Evolutionary conservation across 352 stramenopile genomes (phyloP).

Genomic region (Phytophthora brassicae): DNA sequence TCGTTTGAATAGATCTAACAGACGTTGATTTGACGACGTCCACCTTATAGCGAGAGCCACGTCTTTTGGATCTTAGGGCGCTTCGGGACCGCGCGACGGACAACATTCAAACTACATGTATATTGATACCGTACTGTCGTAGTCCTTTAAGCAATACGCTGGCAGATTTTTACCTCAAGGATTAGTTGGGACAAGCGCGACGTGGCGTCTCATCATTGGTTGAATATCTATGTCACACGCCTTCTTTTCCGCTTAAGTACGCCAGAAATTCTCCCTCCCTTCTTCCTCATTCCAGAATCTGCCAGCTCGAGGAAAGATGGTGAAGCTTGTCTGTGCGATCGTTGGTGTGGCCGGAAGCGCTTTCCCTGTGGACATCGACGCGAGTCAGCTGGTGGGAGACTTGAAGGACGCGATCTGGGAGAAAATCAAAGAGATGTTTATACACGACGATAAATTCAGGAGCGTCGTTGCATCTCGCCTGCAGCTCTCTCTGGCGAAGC

Average conservation of each 20-base stretch:
- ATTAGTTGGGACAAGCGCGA: neutral
- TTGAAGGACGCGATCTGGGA: neutral
- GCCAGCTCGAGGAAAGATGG: neutral
- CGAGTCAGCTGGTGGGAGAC: neutral
- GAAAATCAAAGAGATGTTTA: neutral
- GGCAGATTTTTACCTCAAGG: slow-evolving; percentile 2
- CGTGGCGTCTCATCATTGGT: slow-evolving; percentile 4
- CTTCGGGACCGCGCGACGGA: slow-evolving; percentile 2
- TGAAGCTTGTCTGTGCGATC: neutral
- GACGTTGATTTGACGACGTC: slow-evolving; percentile 2
- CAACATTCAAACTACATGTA: neutral
- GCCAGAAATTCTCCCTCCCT: too few relatives aligned
- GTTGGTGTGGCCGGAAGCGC: neutral
- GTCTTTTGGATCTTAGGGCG: slow-evolving; percentile 9
- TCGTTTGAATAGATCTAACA: too few relatives aligned
- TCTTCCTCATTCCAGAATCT: neutral
- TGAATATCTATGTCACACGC: too few relatives aligned
- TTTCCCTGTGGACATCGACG: neutral
- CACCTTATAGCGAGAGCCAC: slow-evolving; percentile 1
- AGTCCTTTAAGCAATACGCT: slow-evolving; percentile 10
- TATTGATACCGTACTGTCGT: too few relatives aligned
- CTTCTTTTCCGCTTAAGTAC: too few relatives aligned
- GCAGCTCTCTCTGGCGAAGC: slow-evolving; percentile 2
- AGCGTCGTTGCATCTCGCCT: too few relatives aligned
- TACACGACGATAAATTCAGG: too few relatives aligned